phyloP scores from a whole-genome alignment of 345 rosid species.

The Salix exigua region DNA sequence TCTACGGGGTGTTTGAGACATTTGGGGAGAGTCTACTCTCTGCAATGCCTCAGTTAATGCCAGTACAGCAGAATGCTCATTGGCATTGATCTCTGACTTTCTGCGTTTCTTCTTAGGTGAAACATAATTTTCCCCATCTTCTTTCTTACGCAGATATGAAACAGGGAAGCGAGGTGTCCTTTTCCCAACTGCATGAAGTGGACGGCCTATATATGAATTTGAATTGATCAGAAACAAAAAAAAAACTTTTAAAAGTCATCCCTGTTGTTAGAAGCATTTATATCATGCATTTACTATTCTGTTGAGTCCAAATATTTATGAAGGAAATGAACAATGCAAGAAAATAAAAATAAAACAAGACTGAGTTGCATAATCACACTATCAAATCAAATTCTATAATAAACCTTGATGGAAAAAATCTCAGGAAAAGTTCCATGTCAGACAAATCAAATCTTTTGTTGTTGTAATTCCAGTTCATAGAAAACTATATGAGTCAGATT shows the following conservation, averaged over 20 bases:
- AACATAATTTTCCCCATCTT: conserved; percentile 42
- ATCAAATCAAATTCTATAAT: background rate
- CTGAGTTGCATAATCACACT: background rate
- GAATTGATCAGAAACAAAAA: conserved; percentile 16
- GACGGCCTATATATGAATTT: conserved; percentile 46
- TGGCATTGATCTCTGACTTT: conserved; percentile 41
- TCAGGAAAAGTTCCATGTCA: background rate
- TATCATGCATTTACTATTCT: background rate
- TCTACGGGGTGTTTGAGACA: conserved; percentile 40
- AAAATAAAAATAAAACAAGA: background rate
- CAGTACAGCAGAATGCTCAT: conserved; percentile 64
- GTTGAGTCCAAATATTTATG: background rate
- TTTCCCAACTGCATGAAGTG: conserved; percentile 79
- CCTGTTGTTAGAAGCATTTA: background rate
- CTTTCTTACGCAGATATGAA: conserved; percentile 44
- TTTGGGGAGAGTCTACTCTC: conserved; percentile 63
- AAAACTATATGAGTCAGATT: background rate
- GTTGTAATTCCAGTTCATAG: background rate
- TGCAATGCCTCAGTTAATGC: conserved; percentile 64
- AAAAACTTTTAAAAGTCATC: background rate
- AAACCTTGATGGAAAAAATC: background rate
- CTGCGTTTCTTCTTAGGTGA: conserved; percentile 45
- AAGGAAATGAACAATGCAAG: background rate
- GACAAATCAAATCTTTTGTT: background rate
- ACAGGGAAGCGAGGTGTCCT: conserved; percentile 98